These are phyloP conservation scores for Xerocomellus chrysenteron DNA, from an alignment of 768 basidiomycete species.

Conservation along the genomic window DNA sequence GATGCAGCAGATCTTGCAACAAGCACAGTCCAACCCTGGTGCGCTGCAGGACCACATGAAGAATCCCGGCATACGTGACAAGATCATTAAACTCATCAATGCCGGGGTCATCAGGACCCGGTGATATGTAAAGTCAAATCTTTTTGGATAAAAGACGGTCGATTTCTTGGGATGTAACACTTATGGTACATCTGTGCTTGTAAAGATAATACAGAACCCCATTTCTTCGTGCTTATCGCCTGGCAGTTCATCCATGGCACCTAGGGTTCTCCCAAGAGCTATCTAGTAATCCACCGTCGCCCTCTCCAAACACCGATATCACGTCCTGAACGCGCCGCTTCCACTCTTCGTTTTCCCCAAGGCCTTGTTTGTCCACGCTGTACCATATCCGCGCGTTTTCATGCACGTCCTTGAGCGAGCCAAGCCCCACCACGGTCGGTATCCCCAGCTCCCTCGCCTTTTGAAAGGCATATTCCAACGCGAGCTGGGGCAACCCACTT, in stretches of 20 bases:
- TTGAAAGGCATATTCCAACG: conserved; percentile 69
- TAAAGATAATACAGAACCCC: conserved; percentile 23
- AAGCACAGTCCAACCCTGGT: conserved; percentile 85
- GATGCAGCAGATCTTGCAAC: conserved; percentile 93
- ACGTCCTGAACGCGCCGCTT: conserved; percentile 42
- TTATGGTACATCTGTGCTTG: conserved; percentile 24
- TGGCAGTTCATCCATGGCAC: conserved; percentile 9
- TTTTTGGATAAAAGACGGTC: conserved; percentile 12
- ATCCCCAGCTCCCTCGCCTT: conserved; percentile 43
- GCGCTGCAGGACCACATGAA: conserved; percentile 96
- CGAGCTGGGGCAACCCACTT: conserved; percentile 54
- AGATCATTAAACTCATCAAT: conserved; percentile 87
- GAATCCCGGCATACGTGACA: conserved; percentile 75
- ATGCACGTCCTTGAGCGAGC: conserved; percentile 71
- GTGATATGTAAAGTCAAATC: conserved; percentile 34
- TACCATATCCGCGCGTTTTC: conserved; percentile 69
- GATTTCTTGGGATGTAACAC: conserved; percentile 18
- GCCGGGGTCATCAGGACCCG: conserved; percentile 92
- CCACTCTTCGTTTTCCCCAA: conserved; percentile 37
- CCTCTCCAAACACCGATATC: conserved; percentile 43
- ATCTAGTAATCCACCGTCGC: conserved; percentile 48
- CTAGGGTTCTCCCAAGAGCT: conserved; percentile 73
- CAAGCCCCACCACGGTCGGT: conserved; percentile 73
- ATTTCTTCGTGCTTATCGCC: neutral
- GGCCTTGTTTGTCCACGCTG: conserved; percentile 44